Base-by-base conservation (phyloP, 2,329 filamentous ascomycete species). In the Trichoderma cornu-damae region DNA sequence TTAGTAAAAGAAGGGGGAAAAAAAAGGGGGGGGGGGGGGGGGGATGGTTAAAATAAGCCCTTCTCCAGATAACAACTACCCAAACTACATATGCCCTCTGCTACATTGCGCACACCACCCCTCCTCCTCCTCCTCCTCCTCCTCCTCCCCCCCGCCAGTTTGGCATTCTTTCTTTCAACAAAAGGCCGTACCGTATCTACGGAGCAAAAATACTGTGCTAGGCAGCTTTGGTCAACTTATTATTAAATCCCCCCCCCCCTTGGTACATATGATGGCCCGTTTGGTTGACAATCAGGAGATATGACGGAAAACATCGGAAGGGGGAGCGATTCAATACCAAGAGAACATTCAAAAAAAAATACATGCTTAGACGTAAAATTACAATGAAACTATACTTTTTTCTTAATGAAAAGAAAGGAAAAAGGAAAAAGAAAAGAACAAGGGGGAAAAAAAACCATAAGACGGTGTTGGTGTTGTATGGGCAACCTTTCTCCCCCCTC, bases 1-100 rank as follows among this genome's bases (percentile, higher is more conserved):
- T n/a, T n/a, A n/a, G n/a, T n/a, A n/a, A n/a, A n/a, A n/a, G n/a
- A n/a, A n/a, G n/a, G n/a, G n/a, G n/a, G n/a, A n/a, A n/a, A n/a
- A n/a, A n/a, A n/a, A n/a, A n/a, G n/a, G n/a, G n/a, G 12, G 26
- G 24, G 26, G 16, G 7, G 16, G 32, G 24, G n/a, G 9, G 34
- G 11, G 22, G 16, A 64, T 46, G 63, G 37, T 61, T 42, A 11
- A n/a, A n/a, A 67, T 64, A 65, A 62, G 62, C 65, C 64, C 64
- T 65, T 65, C 52, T 52, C 49, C 49, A 37, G 49, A 34, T 24
- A 42, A 51, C n/a, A n/a, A 51, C 12, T 30, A 38, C n/a, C n/a
- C n/a, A n/a, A n/a, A n/a, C n/a, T n/a, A n/a, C n/a, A n/a, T n/a
- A n/a, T n/a, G n/a, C n/a, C n/a, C n/a, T n/a, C n/a, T n/a, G n/a